A percentile compares a stretch with the other conserved stretches of the same genome.
These are phyloP conservation scores for Geranomyces variabilis DNA, from an alignment of 192 early-diverging fungal genomes.

Conservation along the genomic window DNA sequence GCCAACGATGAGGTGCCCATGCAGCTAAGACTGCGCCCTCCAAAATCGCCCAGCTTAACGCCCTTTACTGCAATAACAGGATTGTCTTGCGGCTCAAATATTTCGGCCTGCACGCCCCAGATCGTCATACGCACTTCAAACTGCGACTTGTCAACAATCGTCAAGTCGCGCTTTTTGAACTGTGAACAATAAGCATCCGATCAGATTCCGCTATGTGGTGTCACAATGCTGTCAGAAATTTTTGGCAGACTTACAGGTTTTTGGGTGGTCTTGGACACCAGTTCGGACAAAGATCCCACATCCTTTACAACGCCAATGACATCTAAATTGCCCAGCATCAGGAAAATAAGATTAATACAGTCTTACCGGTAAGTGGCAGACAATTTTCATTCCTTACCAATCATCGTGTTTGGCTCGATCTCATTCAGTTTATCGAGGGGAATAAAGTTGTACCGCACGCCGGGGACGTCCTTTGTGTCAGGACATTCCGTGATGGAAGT, in stretches of 20 bases:
- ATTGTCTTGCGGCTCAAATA: slow-evolving; percentile 50
- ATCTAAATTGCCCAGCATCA: slow-evolving; percentile 58
- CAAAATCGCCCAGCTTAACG: slow-evolving; percentile 84
- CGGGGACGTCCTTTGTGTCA: slow-evolving; percentile 55
- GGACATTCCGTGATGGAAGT: slow-evolving; percentile 69
- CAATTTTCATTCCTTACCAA: slow-evolving; percentile 50
- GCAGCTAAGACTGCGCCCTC: slow-evolving; percentile 58
- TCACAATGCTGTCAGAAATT: background rate
- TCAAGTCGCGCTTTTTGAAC: slow-evolving; percentile 82
- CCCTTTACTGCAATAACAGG: slow-evolving; percentile 85
- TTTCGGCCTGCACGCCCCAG: slow-evolving; percentile 84
- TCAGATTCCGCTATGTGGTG: background rate
- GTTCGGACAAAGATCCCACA: slow-evolving; percentile 56
- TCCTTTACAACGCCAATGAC: slow-evolving; percentile 77
- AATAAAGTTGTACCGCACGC: slow-evolving; percentile 69
- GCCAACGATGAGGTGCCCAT: slow-evolving; percentile 49
- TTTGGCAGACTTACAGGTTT: slow-evolving; percentile 54
- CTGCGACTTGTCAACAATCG: slow-evolving; percentile 73
- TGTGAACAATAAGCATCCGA: slow-evolving; percentile 27
- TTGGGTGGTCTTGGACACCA: slow-evolving; percentile 65
- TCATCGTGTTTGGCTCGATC: slow-evolving; percentile 67
- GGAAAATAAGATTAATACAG: slow-evolving; percentile 19
- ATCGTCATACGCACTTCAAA: slow-evolving; percentile 78
- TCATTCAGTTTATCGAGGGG: slow-evolving; percentile 67
- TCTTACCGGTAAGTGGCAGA: no score